Evolutionary conservation across 2,329 filamentous ascomycete genomes (phyloP).

Genomic region (Colletotrichum aenigma): DNA sequence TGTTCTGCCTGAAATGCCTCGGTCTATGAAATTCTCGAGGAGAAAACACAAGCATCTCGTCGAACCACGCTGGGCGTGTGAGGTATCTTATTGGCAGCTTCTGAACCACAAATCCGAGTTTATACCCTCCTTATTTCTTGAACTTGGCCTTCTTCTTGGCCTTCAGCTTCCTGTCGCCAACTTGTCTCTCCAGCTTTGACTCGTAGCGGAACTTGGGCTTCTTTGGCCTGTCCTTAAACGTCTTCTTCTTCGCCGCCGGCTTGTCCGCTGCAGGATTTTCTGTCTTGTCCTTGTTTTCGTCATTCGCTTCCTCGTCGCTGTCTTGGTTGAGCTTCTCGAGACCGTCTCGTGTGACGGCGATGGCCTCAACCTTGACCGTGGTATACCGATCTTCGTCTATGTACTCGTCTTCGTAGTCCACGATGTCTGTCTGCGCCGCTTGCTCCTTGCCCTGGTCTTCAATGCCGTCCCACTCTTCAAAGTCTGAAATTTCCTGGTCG

Average conservation of each 20-base stretch:
- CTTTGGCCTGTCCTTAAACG: constrained; percentile 67
- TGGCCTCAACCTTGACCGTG: constrained; percentile 90
- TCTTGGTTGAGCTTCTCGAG: constrained; percentile 55
- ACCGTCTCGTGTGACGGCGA: constrained; percentile 78
- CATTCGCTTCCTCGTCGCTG: constrained; percentile 34
- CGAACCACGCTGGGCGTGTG: constrained; percentile 15
- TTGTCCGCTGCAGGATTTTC: constrained; percentile 32
- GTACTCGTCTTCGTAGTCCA: constrained; percentile 91
- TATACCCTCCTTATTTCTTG: constrained; percentile 20
- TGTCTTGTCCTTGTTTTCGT: not conserved
- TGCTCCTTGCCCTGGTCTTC: constrained; percentile 50
- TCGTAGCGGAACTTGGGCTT: constrained; percentile 90
- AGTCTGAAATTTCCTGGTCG: constrained; percentile 39
- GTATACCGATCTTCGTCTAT: constrained; percentile 96
- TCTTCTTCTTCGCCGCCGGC: constrained; percentile 48
- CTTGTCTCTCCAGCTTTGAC: constrained; percentile 81
- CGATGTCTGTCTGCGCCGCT: constrained; percentile 47
- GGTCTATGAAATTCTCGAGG: not conserved
- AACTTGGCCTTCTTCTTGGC: constrained; percentile 58
- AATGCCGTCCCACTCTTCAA: constrained; percentile 70
- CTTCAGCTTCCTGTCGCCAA: constrained; percentile 73
- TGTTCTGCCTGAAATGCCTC: constrained; percentile 11
- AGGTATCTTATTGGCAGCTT: not conserved
- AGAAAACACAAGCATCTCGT: not conserved
- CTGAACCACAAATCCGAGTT: constrained; percentile 8